Evolutionary conservation across 305 asterid genomes (phyloP).

Genomic region (Nicotiana rustica): DNA sequence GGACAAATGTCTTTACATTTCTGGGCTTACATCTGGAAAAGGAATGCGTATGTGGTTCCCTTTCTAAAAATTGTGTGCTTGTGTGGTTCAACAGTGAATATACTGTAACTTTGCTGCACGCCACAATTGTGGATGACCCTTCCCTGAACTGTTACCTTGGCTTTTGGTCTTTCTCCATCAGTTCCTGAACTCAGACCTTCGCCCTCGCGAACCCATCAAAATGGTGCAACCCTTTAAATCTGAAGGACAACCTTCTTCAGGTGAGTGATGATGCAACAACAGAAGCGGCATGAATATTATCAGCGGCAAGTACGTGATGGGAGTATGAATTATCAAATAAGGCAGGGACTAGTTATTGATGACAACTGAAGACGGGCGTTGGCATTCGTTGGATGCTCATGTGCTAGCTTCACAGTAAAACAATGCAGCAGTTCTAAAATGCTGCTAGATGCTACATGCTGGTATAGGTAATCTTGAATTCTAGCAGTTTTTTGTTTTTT

Average conservation of each 20-base stretch:
- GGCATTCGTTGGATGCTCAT: conserved; percentile 83
- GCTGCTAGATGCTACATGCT: conserved; percentile 94
- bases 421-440: conserved; percentile 67
- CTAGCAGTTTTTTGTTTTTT: conserved; percentile 76
- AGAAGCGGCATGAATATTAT: conserved; percentile 79
- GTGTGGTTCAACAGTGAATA: conserved; percentile 83
- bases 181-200: conserved; percentile 83
- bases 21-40: conserved; percentile 72
- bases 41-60: conserved; percentile 69
- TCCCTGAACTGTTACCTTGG: conserved; percentile 78
- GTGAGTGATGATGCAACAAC: conserved; percentile 87
- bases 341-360: conserved; percentile 70
- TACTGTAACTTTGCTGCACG: conserved; percentile 84
- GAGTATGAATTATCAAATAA: conserved; percentile 72
- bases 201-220: conserved; percentile 92
- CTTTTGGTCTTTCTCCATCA: conserved; percentile 91
- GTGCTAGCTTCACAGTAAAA: conserved; percentile 71
- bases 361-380: conserved; percentile 86
- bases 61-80: conserved; percentile 42
- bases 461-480: conserved; percentile 84
- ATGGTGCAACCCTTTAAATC: conserved; percentile 84
- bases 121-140: conserved; percentile 83
- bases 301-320: conserved; percentile 86
- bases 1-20: background rate
- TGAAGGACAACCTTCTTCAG: conserved; percentile 78